Conservation (phyloP, 495 filamentous ascomycete species). For the Collariella sp. region DNA sequence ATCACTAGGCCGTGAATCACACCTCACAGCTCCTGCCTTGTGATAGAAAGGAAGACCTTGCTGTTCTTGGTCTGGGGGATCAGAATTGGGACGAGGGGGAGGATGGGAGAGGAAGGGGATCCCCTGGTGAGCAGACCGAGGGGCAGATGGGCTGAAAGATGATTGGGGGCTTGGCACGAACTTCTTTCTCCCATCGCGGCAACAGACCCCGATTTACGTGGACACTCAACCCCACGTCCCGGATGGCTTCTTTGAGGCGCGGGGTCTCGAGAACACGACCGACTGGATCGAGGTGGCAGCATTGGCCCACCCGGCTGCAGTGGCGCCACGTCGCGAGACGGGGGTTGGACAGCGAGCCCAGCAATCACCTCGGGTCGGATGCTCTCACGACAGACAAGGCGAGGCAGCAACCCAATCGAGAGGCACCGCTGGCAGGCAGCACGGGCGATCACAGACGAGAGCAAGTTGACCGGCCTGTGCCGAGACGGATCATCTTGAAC, state of each 20-base stretch:
- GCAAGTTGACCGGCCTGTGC: not conserved
- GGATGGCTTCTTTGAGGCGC: constrained; percentile 20
- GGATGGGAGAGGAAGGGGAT: constrained; percentile 4
- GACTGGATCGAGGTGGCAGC: constrained; percentile 8
- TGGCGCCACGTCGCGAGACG: constrained; percentile 45
- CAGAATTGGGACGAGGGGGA: constrained; percentile 3
- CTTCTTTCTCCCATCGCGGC: constrained; percentile 9
- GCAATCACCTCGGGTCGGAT: constrained; percentile 13
- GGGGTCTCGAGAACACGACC: constrained; percentile 6
- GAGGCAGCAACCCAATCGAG: constrained; percentile 10
- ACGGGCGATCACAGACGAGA: not conserved
- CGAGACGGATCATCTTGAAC: not conserved
- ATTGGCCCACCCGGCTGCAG: constrained; percentile 34
- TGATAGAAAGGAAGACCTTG: constrained; percentile 6
- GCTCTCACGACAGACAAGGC: constrained; percentile 21
- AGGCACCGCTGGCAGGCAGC: not conserved
- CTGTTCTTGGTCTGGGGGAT: not conserved
- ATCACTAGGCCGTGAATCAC: not conserved
- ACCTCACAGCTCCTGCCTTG: not conserved
- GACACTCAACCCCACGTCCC: constrained; percentile 21
- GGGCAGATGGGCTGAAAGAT: constrained; percentile 9
- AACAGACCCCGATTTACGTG: constrained; percentile 3
- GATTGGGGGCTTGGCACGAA: constrained; percentile 19
- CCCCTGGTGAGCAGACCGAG: constrained; percentile 17
- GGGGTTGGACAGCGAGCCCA: constrained; percentile 30